Conservation (phyloP, 352 stramenopile genomes). For the Halophytophthora polymorphica region DNA sequence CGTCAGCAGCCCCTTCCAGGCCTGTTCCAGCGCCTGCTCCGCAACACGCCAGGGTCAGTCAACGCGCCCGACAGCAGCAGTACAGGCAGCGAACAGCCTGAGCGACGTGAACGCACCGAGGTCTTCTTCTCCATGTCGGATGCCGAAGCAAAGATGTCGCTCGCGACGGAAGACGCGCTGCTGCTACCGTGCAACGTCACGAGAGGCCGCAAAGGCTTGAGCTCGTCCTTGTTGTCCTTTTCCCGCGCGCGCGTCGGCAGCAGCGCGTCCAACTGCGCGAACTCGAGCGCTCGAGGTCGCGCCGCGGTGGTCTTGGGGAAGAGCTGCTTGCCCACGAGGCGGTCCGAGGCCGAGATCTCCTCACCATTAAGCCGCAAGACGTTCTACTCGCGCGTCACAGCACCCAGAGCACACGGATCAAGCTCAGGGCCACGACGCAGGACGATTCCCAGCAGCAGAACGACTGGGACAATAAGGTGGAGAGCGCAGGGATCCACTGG, state of each 20-base stretch:
- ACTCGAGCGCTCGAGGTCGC: conserved; percentile 6
- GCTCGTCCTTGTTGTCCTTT: conserved; percentile 18
- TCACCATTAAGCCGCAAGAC: conserved; percentile 56
- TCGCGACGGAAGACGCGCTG: conserved; percentile 19
- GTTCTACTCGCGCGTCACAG: conserved; percentile 27
- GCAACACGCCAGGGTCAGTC: conserved; percentile 1
- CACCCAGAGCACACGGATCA: neutral
- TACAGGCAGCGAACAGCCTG: neutral
- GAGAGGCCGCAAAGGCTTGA: conserved; percentile 9
- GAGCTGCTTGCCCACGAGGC: conserved; percentile 46
- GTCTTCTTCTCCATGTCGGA: conserved; percentile 56
- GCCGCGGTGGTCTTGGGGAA: conserved; percentile 37
- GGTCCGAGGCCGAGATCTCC: conserved; percentile 50
- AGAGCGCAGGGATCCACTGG: neutral
- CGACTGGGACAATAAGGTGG: too few species aligned
- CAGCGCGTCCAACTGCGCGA: conserved; percentile 6
- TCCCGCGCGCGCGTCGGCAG: conserved; percentile 14
- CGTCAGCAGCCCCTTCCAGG: conserved; percentile 50
- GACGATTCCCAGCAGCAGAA: neutral
- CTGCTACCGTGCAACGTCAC: conserved; percentile 6
- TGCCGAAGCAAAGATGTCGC: conserved; percentile 45
- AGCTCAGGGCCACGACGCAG: neutral
- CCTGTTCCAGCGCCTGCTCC: conserved; percentile 47
- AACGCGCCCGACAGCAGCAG: neutral
- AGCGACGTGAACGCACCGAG: conserved; percentile 19